phyloP scores from a whole-genome alignment of 2,329 filamentous ascomycete genomes.

The Diaporthe aspalathi region DNA sequence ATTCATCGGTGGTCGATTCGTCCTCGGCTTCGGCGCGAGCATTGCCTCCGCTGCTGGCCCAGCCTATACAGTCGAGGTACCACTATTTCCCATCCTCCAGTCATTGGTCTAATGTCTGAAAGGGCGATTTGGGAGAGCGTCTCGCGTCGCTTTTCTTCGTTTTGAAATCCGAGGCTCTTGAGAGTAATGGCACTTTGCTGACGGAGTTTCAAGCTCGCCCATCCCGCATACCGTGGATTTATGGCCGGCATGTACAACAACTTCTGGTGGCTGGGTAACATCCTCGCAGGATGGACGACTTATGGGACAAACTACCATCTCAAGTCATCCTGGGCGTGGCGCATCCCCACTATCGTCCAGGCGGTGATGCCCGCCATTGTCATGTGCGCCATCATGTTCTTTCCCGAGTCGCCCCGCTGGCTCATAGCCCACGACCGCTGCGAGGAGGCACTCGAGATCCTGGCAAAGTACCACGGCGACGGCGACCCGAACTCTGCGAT shows the following conservation, averaged over 20 bases:
- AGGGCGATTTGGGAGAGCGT: slow-evolving; percentile 48
- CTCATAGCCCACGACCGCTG: slow-evolving; percentile 47
- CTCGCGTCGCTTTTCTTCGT: neutral
- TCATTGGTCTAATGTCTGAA: no score
- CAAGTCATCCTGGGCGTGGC: slow-evolving; percentile 51
- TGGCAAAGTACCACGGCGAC: slow-evolving; percentile 52
- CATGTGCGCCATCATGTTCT: slow-evolving; percentile 45
- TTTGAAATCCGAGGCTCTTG: no score
- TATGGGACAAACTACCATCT: slow-evolving; percentile 56
- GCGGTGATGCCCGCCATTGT: slow-evolving; percentile 55
- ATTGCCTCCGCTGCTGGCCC: slow-evolving; percentile 60
- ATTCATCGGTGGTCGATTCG: slow-evolving; percentile 68
- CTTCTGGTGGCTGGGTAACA: slow-evolving; percentile 60
- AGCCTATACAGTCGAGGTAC: slow-evolving; percentile 57
- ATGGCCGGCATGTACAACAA: slow-evolving; percentile 57
- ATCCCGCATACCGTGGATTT: slow-evolving; percentile 57
- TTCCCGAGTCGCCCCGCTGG: slow-evolving; percentile 51
- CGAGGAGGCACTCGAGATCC: slow-evolving; percentile 46
- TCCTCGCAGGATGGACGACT: slow-evolving; percentile 61
- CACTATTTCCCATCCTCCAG: neutral
- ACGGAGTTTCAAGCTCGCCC: slow-evolving; percentile 22
- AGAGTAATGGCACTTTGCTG: neutral
- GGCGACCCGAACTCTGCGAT: slow-evolving; percentile 53
- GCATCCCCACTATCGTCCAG: slow-evolving; percentile 58
- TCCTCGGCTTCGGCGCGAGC: slow-evolving; percentile 68